These are phyloP conservation scores for Blastomyces emzantsi DNA, from an alignment of 2,329 filamentous ascomycete genomes.

Conservation along the genomic window DNA sequence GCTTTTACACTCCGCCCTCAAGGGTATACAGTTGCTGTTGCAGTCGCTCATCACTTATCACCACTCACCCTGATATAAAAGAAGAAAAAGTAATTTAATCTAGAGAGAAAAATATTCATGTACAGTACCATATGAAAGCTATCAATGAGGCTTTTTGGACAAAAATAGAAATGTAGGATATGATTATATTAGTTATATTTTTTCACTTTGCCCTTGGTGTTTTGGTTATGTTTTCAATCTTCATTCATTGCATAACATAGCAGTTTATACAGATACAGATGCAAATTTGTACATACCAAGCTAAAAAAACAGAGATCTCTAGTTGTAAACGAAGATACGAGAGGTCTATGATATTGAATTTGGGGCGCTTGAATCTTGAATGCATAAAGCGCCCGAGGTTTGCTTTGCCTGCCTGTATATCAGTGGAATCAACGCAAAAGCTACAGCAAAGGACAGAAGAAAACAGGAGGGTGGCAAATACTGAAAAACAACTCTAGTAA, in stretches of 20 bases:
- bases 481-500: neutral
- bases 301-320: neutral
- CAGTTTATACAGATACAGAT: neutral
- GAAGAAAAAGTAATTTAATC: neutral
- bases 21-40: neutral
- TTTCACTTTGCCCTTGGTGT: neutral
- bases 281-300: neutral
- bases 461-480: neutral
- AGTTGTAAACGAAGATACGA: neutral
- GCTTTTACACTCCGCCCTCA: neutral
- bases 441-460: neutral
- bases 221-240: neutral
- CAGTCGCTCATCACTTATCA: neutral
- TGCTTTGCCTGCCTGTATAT: neutral
- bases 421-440: neutral
- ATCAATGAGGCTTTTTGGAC: neutral
- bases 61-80: neutral
- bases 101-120: no score
- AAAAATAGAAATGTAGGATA: neutral
- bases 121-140: neutral
- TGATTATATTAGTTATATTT: neutral
- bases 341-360: neutral
- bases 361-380: neutral
- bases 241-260: neutral
- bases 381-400: neutral